Evolutionary conservation across 2,329 filamentous ascomycete species (phyloP).

Genomic region (Pleomassaria siparia): DNA sequence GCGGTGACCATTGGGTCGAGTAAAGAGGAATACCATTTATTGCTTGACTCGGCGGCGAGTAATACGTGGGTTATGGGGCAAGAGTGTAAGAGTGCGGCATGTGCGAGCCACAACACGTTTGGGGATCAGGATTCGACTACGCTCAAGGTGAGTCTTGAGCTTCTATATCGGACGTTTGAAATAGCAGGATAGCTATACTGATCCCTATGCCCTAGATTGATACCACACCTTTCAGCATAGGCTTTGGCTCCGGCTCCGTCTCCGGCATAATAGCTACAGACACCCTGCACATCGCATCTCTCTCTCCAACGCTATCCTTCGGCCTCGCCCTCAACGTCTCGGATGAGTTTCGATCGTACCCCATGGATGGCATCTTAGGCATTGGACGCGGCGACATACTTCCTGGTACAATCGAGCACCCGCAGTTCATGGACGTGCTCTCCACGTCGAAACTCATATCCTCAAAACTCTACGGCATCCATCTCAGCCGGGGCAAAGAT

Average conservation of each 20-base stretch:
- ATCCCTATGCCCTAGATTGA: slow-evolving; percentile 48
- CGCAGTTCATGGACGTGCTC: slow-evolving; percentile 69
- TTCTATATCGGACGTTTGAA: not conserved
- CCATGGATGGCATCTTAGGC: slow-evolving; percentile 86
- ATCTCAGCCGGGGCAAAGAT: slow-evolving; percentile 68
- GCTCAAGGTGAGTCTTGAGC: slow-evolving; percentile 44
- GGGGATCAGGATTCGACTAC: slow-evolving; percentile 66
- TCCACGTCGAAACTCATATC: slow-evolving; percentile 57
- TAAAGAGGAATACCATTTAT: slow-evolving; percentile 54
- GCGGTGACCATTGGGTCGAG: slow-evolving; percentile 53
- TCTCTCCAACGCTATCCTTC: slow-evolving; percentile 67
- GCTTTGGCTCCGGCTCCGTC: slow-evolving; percentile 77
- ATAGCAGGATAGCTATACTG: not conserved
- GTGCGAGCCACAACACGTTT: slow-evolving; percentile 69
- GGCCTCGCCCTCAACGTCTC: slow-evolving; percentile 73
- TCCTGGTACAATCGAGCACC: slow-evolving; percentile 50
- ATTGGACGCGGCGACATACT: slow-evolving; percentile 61
- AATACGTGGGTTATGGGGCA: slow-evolving; percentile 84
- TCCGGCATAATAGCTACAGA: slow-evolving; percentile 68
- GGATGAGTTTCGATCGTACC: slow-evolving; percentile 72
- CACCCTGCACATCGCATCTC: slow-evolving; percentile 64
- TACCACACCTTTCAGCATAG: slow-evolving; percentile 62
- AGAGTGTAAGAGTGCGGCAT: slow-evolving; percentile 67
- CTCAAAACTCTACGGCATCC: slow-evolving; percentile 71
- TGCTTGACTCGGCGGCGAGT: slow-evolving; percentile 58